Conservation (phyloP, 768 basidiomycete genomes). For the Hydnomerulius pinastri region DNA sequence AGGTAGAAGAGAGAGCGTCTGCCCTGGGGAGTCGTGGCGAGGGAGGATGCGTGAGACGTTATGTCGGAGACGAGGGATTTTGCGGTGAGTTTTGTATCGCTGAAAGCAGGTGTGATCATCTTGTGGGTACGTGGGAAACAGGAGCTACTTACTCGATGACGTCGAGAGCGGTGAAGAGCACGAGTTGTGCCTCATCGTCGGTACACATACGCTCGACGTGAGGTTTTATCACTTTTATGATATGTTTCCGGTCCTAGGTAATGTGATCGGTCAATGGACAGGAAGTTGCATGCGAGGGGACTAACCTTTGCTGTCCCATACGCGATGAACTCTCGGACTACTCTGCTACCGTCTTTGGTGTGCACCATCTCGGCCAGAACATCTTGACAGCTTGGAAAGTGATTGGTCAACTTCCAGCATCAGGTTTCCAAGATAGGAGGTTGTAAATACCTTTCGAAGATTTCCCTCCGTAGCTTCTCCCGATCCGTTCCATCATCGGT, state of each 20-base stretch:
- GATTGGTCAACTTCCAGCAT: conserved; percentile 1
- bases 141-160: conserved; percentile 71
- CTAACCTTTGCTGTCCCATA: conserved; percentile 79
- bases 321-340: conserved; percentile 83
- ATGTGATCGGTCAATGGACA: neutral
- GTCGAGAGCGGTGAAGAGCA: conserved; percentile 88
- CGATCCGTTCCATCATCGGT: conserved; percentile 62
- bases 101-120: conserved; percentile 30
- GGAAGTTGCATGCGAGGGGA: neutral
- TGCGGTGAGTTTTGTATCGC: conserved; percentile 87
- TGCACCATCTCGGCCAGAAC: conserved; percentile 91
- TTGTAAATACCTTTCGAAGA: conserved; percentile 72
- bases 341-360: conserved; percentile 87
- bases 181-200: conserved; percentile 88
- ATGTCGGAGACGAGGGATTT: conserved; percentile 81
- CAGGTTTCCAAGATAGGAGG: neutral
- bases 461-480: conserved; percentile 75
- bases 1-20: conserved; percentile 83
- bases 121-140: neutral
- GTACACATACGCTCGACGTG: conserved; percentile 86
- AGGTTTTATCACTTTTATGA: conserved; percentile 86
- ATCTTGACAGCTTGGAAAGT: conserved; percentile 66
- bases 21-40: conserved; percentile 69
- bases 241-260: conserved; percentile 82
- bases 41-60: conserved; percentile 52